Evolutionary conservation across 2,329 filamentous ascomycete species (phyloP).

Genomic region (Aspergillus sp.): DNA sequence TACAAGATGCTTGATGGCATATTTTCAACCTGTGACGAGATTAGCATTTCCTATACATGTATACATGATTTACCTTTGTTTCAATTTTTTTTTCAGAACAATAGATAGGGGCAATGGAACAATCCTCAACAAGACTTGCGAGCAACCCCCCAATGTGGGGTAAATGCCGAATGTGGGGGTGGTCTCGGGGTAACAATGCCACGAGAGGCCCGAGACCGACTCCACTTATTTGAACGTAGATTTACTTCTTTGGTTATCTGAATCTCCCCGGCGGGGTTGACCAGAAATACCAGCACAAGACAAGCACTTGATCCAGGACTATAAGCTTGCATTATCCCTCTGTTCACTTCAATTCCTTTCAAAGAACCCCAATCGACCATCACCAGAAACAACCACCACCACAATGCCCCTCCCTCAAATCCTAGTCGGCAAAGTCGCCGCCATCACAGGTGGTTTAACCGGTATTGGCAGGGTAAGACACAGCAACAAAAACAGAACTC

Average conservation of each 20-base stretch:
- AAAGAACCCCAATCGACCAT: background rate
- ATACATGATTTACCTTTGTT: slow-evolving; percentile 8
- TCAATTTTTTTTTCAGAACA: background rate
- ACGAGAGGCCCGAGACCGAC: slow-evolving; percentile 28
- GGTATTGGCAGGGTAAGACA: slow-evolving; percentile 69
- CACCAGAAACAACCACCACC: background rate
- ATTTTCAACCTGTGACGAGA: slow-evolving; percentile 3
- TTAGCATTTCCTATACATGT: slow-evolving; percentile 6
- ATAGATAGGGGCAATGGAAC: background rate
- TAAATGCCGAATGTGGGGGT: slow-evolving; percentile 14
- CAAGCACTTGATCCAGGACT: background rate
- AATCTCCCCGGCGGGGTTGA: background rate
- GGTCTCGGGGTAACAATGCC: slow-evolving; percentile 34
- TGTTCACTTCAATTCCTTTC: background rate
- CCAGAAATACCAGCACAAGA: background rate
- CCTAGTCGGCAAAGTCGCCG: slow-evolving; percentile 73
- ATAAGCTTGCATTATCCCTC: background rate
- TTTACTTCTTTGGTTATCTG: background rate
- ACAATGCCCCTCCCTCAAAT: slow-evolving; percentile 45
- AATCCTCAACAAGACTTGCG: background rate
- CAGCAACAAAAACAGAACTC: too few relatives aligned
- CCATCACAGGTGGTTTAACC: slow-evolving; percentile 83
- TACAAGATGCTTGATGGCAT: slow-evolving; percentile 7
- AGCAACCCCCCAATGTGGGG: slow-evolving; percentile 18
- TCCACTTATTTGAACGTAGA: background rate